Percentiles rank a stretch among this genome's conserved stretches.
These are phyloP conservation scores for Eimeria brunetti DNA, from an alignment of 169 alveolate species.

Conservation along the genomic window DNA sequence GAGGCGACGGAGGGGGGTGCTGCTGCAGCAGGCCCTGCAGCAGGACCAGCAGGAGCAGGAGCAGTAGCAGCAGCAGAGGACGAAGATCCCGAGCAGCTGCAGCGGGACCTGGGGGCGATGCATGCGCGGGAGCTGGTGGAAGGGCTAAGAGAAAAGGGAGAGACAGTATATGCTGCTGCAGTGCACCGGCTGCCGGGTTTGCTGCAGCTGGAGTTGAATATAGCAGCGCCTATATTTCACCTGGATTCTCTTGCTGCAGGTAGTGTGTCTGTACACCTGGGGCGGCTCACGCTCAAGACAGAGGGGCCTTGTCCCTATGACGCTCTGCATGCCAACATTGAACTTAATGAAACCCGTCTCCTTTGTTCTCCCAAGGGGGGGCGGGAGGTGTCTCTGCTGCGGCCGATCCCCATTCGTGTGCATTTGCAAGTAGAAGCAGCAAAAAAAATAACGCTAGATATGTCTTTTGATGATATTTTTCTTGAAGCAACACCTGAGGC, in stretches of 20 bases:
- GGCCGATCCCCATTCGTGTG: conserved; percentile 77
- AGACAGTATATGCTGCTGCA: conserved; percentile 75
- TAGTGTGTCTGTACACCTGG: conserved; percentile 87
- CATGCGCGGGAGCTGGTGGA: conserved; percentile 70
- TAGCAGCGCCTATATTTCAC: conserved; percentile 86
- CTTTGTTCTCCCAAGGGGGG: conserved; percentile 80
- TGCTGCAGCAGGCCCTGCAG: conserved; percentile 69
- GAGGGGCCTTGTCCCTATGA: conserved; percentile 88
- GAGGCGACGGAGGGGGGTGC: conserved; percentile 77
- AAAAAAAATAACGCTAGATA: not conserved
- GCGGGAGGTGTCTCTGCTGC: conserved; percentile 69
- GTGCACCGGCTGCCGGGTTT: conserved; percentile 74
- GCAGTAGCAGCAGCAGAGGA: conserved; percentile 38
- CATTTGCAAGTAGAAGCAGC: not conserved
- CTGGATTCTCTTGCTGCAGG: conserved; percentile 83
- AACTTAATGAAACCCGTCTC: conserved; percentile 89
- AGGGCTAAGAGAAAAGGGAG: conserved; percentile 57
- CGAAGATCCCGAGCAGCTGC: conserved; percentile 53
- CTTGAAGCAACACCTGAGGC: conserved; percentile 90
- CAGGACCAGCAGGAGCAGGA: conserved; percentile 78
- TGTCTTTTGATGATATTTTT: conserved; percentile 86
- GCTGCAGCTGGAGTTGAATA: conserved; percentile 82
- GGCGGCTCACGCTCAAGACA: conserved; percentile 87
- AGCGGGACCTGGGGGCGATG: conserved; percentile 62
- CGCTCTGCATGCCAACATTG: conserved; percentile 85